Base-by-base conservation (phyloP, 208 protist genomes). In the Wallacemonas sp. region DNA sequence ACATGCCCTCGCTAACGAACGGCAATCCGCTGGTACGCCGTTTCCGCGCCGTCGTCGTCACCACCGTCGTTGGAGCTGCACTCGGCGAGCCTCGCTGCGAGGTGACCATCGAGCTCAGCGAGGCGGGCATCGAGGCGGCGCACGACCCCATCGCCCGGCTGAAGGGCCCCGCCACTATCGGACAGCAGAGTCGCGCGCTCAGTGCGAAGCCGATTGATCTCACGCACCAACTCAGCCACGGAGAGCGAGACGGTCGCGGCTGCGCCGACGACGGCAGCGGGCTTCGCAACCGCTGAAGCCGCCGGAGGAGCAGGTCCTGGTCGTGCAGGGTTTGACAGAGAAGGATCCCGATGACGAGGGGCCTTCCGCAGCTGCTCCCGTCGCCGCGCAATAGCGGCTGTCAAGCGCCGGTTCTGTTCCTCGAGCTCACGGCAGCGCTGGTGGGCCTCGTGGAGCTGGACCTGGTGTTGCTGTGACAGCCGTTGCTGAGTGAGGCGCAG, bases 161-260 rank as follows among this genome's bases (percentile, higher is more conserved):
- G 64, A 34, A 92, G 33, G 10, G 88, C 88, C 3, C 88, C 88
- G 2, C 63, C 73, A 61, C 85, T 94, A 4, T 72, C 82, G 26
- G 76, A 73, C 30, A 94, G 58, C 45, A 94, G 71, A 10, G 45
- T 32, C 5, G 32, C 42, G 32, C 85, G 78, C 68, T 94, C 85
- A 34, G 17, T 10, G 34, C 72, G 68, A 10, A 94, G 66, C 3
- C 88, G 76, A 17, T 71, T 70, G 53, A 90, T 34, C 70, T 94
- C 88, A 1, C 45, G 41, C 38, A 37, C 44, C 52, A 39, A 33
- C 27, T 46, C 50, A 8, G 50, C 27, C 19, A 34, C 44, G 33
- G 60, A 45, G 33, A 53, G 8, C 17, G 32, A 57, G 29, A 57
- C 3, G 27, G 68, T 24, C 9, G 54, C 26, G 42, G 57, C 41